These are phyloP conservation scores for Starmerella apicola DNA, from an alignment of 805 yeast species.

Conservation along the genomic window DNA sequence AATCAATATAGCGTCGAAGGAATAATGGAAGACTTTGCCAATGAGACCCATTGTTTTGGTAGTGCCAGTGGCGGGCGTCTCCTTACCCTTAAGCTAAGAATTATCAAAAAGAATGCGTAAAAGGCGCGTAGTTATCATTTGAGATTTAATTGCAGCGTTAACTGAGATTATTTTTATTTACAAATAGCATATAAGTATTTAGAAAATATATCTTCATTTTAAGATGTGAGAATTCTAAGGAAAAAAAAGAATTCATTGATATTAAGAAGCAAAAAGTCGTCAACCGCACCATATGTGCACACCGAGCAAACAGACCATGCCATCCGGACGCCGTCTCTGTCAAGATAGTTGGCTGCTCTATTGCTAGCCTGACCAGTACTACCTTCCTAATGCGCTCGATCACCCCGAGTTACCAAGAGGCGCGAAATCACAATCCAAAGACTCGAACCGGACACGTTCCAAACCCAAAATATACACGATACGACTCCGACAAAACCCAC, in stretches of 20 bases:
- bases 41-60: constrained; percentile 28
- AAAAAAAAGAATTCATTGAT: too few species aligned
- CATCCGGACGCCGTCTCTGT: constrained; percentile 26
- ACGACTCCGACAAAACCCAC: constrained; percentile 23
- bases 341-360: constrained; percentile 25
- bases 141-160: too few species aligned
- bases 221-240: too few species aligned
- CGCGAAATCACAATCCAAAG: constrained; percentile 21
- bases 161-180: too few species aligned
- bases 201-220: too few species aligned
- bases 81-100: too few species aligned
- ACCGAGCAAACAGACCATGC: constrained; percentile 19
- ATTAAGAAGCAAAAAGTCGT: too few species aligned
- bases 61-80: not conserved
- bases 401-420: constrained; percentile 20
- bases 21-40: constrained; percentile 56
- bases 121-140: too few species aligned
- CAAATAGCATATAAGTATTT: too few species aligned
- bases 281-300: constrained; percentile 5
- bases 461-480: constrained; percentile 6
- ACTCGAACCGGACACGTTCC: constrained; percentile 27
- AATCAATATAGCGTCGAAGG: constrained; percentile 63
- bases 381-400: constrained; percentile 20
- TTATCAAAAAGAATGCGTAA: too few species aligned
- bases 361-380: constrained; percentile 26